Evolutionary conservation across 192 early-diverging fungal species (phyloP).

Genomic region (Entomortierella parvispora): DNA sequence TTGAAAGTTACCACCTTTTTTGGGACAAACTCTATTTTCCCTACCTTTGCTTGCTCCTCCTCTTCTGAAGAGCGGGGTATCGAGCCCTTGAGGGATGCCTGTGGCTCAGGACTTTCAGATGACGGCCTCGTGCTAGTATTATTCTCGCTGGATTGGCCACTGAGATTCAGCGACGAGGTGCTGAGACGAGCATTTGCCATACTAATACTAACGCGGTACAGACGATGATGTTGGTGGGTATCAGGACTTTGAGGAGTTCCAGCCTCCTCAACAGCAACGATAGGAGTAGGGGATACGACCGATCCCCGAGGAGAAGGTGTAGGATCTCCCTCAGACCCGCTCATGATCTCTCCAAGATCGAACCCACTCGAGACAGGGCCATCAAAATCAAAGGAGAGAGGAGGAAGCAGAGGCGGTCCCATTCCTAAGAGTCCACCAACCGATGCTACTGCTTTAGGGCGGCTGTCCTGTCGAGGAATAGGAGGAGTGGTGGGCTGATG

Average conservation of each 20-base stretch:
- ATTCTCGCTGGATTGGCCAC: slow-evolving; percentile 6
- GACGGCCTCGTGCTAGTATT: slow-evolving; percentile 1
- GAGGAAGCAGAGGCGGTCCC: slow-evolving; percentile 43
- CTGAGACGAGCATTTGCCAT: slow-evolving; percentile 27
- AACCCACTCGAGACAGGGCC: slow-evolving; percentile 34
- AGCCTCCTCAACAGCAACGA: slow-evolving; percentile 11
- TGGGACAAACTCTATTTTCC: not conserved
- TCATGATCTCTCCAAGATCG: slow-evolving; percentile 37
- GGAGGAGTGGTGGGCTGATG: not conserved
- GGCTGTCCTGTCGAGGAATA: slow-evolving; percentile 16
- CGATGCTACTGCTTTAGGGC: slow-evolving; percentile 8
- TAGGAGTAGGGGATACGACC: slow-evolving; percentile 5
- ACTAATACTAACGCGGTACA: slow-evolving; percentile 29
- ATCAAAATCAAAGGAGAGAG: slow-evolving; percentile 36
- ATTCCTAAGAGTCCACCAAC: slow-evolving; percentile 16
- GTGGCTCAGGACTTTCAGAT: slow-evolving; percentile 14
- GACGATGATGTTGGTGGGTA: slow-evolving; percentile 2
- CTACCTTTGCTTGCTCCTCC: slow-evolving; percentile 14
- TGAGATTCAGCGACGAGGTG: slow-evolving; percentile 14
- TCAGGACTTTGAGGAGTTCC: too few relatives aligned
- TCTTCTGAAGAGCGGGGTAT: slow-evolving; percentile 8
- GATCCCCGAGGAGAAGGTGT: slow-evolving; percentile 1
- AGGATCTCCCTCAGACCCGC: slow-evolving; percentile 11
- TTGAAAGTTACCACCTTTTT: too few relatives aligned
- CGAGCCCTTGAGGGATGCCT: not conserved